A percentile compares a stretch with the other conserved stretches of the same genome.
These are phyloP conservation scores for Picea sitchensis DNA, from an alignment of 75 land plant species.

Conservation along the genomic window DNA sequence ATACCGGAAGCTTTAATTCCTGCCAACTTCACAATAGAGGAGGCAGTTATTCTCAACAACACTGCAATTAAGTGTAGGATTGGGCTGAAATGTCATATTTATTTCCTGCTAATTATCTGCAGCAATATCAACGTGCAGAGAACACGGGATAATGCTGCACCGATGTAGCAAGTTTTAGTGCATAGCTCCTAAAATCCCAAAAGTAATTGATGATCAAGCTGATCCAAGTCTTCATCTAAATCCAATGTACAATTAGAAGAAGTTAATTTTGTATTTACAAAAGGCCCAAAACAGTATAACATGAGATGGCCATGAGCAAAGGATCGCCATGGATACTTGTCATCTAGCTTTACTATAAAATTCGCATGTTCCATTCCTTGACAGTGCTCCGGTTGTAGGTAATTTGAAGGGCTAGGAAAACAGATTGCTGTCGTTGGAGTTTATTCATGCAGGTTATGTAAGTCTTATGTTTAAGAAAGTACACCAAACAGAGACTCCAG, in stretches of 20 bases:
- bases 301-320: background rate
- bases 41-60: too few species aligned
- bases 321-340: background rate
- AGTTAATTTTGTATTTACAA: conserved; percentile 1
- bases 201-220: too few species aligned
- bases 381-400: background rate
- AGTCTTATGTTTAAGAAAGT: background rate
- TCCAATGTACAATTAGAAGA: background rate
- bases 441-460: background rate
- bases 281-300: background rate
- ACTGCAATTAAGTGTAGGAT: too few species aligned
- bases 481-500: background rate
- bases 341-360: background rate
- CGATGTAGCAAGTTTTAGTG: too few species aligned
- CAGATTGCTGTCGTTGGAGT: background rate
- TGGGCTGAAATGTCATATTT: too few species aligned
- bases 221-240: background rate
- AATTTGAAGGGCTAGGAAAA: conserved; percentile 3
- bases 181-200: too few species aligned
- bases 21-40: too few species aligned
- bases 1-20: too few species aligned
- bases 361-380: background rate
- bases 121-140: too few species aligned
- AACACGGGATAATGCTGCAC: too few species aligned
- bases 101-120: too few species aligned